A percentile compares a stretch with the other conserved stretches of the same genome.
Evolutionary conservation across 139 green algal species (phyloP).

Genomic region (Chlorella sp.): DNA sequence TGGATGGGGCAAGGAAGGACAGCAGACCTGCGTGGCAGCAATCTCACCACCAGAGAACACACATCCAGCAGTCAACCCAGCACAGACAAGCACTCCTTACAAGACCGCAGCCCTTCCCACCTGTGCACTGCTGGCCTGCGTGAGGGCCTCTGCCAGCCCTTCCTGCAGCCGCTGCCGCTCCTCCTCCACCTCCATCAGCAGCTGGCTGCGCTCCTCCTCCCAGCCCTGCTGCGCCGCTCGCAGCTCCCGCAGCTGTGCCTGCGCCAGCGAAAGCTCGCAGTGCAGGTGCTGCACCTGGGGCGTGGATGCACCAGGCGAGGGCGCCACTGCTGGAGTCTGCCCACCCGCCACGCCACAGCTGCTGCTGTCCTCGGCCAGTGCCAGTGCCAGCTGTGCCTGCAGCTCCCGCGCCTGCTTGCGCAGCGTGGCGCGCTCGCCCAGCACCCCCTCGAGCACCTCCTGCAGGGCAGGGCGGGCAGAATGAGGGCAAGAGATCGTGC

Average conservation of each 20-base stretch:
- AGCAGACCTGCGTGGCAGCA: background rate
- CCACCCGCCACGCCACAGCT: background rate
- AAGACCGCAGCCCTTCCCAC: background rate
- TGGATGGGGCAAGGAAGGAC: background rate
- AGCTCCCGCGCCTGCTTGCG: background rate
- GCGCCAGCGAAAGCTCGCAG: constrained; percentile 2
- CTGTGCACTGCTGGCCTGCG: constrained; percentile 13
- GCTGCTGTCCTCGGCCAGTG: background rate
- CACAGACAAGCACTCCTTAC: background rate
- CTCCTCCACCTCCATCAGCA: constrained; percentile 15
- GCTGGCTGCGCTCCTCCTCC: constrained; percentile 4
- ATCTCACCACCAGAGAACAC: background rate
- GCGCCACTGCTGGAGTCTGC: background rate
- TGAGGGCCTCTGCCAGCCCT: background rate
- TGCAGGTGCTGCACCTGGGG: background rate
- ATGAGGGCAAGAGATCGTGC: no score
- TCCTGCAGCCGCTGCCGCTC: constrained; percentile 29
- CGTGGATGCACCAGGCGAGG: no score
- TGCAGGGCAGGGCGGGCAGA: background rate
- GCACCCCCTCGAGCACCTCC: constrained; percentile 30
- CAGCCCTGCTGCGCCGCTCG: background rate
- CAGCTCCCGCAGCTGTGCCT: constrained; percentile 19
- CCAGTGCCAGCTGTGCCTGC: constrained; percentile 17
- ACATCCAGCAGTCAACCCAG: background rate
- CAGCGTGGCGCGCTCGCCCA: constrained; percentile 11